Evolutionary conservation across 1,284 basidiomycete species (phyloP).

Genomic region (Cystobasidiaceae sp.): DNA sequence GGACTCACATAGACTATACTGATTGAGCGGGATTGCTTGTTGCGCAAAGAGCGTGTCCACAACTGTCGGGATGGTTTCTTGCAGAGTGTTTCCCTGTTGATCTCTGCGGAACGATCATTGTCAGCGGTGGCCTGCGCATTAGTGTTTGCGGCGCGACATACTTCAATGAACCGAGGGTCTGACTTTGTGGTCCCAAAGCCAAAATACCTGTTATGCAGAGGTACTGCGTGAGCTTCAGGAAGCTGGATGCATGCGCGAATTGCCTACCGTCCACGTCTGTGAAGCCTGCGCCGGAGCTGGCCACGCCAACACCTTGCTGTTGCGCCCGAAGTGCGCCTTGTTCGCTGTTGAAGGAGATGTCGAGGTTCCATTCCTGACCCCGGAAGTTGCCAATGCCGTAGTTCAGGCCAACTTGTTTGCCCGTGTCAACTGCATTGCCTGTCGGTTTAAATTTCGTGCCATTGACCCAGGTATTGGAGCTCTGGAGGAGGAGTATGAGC

Average conservation of each 20-base stretch:
- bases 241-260: background rate
- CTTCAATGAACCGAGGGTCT: background rate
- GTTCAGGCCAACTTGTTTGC: background rate
- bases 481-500: background rate
- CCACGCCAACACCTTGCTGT: conserved; percentile 16
- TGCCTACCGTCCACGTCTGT: conserved; percentile 13
- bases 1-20: conserved; percentile 4
- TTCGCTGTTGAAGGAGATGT: conserved; percentile 11
- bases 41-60: conserved; percentile 12
- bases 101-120: background rate
- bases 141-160: background rate
- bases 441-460: conserved; percentile 14
- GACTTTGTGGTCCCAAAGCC: conserved; percentile 4
- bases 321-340: conserved; percentile 9
- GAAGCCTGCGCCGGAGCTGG: conserved; percentile 4
- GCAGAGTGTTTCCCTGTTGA: background rate
- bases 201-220: conserved; percentile 1
- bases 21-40: conserved; percentile 4
- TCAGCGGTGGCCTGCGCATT: background rate
- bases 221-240: background rate
- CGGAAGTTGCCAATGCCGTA: conserved; percentile 25
- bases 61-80: conserved; percentile 8
- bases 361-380: conserved; percentile 14
- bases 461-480: conserved; percentile 28
- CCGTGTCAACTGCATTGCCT: conserved; percentile 17